Evolutionary conservation across 768 basidiomycete species (phyloP).

Genomic region (Kwoniella dendrophila): DNA sequence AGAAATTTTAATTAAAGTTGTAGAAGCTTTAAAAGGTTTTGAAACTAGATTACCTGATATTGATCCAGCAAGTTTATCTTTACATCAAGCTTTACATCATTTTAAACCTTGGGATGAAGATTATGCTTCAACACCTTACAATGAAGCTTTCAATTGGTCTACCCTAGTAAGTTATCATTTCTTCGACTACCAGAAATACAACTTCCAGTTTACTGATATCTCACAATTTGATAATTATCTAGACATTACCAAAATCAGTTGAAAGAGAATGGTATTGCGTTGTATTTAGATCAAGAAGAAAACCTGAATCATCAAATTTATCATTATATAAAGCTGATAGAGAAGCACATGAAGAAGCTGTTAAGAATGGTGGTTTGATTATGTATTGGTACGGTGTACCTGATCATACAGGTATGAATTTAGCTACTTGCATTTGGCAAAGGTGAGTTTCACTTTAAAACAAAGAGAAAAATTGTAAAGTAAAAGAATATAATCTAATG

Average conservation of each 20-base stretch:
- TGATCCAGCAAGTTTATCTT: conserved; percentile 76
- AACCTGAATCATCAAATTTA: conserved; percentile 44
- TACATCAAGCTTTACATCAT: conserved; percentile 80
- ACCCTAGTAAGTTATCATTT: conserved; percentile 63
- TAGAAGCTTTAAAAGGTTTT: conserved; percentile 59
- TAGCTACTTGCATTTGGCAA: conserved; percentile 92
- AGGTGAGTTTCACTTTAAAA: conserved; percentile 30
- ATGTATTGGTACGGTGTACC: conserved; percentile 95
- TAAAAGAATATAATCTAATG: no score
- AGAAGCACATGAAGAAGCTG: conserved; percentile 88
- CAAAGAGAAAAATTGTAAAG: no score
- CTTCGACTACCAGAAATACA: neutral
- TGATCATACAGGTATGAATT: conserved; percentile 73
- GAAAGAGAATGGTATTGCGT: conserved; percentile 68
- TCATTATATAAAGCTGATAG: conserved; percentile 80
- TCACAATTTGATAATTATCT: neutral
- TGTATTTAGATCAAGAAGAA: conserved; percentile 79
- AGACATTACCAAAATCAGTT: conserved; percentile 29
- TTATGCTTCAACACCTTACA: conserved; percentile 70
- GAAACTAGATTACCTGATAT: conserved; percentile 79
- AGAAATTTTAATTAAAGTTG: conserved; percentile 7
- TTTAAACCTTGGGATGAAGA: conserved; percentile 66
- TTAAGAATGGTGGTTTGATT: conserved; percentile 71
- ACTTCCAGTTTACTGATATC: no score
- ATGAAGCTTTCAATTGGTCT: conserved; percentile 84